These are phyloP conservation scores for Musa schizocarpa DNA, from an alignment of 176 grass and related monocot genomes.

Conservation along the genomic window DNA sequence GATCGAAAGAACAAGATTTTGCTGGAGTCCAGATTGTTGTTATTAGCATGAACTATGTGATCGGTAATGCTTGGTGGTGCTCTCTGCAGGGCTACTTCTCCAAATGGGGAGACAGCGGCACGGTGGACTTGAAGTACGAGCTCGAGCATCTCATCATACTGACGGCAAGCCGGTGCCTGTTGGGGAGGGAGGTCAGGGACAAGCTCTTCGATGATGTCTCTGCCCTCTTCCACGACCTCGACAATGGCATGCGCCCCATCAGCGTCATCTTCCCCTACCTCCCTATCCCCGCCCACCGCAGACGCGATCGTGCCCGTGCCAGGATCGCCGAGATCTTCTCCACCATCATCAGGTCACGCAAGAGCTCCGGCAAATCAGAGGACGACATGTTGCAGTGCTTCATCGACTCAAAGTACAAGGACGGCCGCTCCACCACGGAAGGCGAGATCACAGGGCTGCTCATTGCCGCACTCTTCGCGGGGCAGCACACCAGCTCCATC, in stretches of 20 bases:
- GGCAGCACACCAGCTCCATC: constrained; percentile 95
- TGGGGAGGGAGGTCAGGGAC: constrained; percentile 89
- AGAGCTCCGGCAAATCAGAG: constrained; percentile 56
- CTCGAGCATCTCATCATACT: constrained; percentile 96
- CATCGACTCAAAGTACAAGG: constrained; percentile 97
- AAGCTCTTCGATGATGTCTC: constrained; percentile 97
- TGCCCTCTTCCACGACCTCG: constrained; percentile 90
- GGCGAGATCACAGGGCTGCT: constrained; percentile 74
- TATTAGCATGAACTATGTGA: too few species aligned
- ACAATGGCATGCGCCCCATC: constrained; percentile 84
- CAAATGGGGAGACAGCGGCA: constrained; percentile 92
- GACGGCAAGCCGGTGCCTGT: constrained; percentile 83
- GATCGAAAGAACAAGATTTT: not conserved
- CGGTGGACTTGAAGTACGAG: constrained; percentile 88
- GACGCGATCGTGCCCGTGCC: constrained; percentile 59
- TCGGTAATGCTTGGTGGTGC: not conserved
- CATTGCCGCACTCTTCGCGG: constrained; percentile 86
- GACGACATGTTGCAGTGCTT: constrained; percentile 98
- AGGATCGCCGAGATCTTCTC: constrained; percentile 77
- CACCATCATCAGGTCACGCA: constrained; percentile 84
- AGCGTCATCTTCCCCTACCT: constrained; percentile 95
- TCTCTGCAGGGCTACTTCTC: constrained; percentile 50
- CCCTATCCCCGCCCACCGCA: constrained; percentile 65
- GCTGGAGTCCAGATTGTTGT: not conserved
- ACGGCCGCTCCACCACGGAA: constrained; percentile 69